These are phyloP conservation scores for Talaromyces sp. DNA, from an alignment of 2,329 filamentous ascomycete genomes.

Conservation along the genomic window DNA sequence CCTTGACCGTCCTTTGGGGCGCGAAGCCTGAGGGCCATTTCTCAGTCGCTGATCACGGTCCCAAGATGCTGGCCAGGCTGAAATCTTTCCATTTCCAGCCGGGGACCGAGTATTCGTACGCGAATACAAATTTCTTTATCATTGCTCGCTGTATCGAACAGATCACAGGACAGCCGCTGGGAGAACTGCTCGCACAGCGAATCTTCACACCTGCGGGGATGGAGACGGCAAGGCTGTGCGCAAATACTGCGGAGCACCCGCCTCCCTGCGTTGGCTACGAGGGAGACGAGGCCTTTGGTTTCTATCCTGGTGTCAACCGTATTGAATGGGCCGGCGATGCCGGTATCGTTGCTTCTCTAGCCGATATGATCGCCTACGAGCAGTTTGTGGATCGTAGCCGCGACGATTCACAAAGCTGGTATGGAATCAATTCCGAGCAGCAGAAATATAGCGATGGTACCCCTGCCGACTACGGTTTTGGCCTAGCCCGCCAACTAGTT, in stretches of 20 bases:
- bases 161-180: slow-evolving; percentile 31
- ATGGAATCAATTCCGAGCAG: slow-evolving; percentile 24
- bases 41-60: slow-evolving; percentile 27
- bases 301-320: slow-evolving; percentile 31
- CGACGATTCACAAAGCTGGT: slow-evolving; percentile 30
- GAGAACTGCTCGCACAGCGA: slow-evolving; percentile 31
- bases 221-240: slow-evolving; percentile 36
- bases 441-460: slow-evolving; percentile 32
- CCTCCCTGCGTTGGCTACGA: slow-evolving; percentile 42
- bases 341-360: slow-evolving; percentile 39
- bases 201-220: slow-evolving; percentile 41
- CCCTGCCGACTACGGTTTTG: slow-evolving; percentile 34
- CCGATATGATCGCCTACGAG: slow-evolving; percentile 47
- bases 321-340: slow-evolving; percentile 48
- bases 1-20: slow-evolving; percentile 41
- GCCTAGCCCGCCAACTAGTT: slow-evolving; percentile 26
- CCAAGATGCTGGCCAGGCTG: slow-evolving; percentile 26
- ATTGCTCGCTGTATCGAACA: slow-evolving; percentile 36
- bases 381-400: slow-evolving; percentile 32
- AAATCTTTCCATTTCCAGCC: slow-evolving; percentile 40
- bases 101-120: slow-evolving; percentile 42
- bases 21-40: slow-evolving; percentile 37
- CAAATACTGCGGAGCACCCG: slow-evolving; percentile 35
- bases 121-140: slow-evolving; percentile 42
- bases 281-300: slow-evolving; percentile 35